A percentile compares a stretch with the other conserved stretches of the same genome.
Conservation (phyloP, 805 yeast genomes). For the Schizosaccharomyces osmophilus region DNA sequence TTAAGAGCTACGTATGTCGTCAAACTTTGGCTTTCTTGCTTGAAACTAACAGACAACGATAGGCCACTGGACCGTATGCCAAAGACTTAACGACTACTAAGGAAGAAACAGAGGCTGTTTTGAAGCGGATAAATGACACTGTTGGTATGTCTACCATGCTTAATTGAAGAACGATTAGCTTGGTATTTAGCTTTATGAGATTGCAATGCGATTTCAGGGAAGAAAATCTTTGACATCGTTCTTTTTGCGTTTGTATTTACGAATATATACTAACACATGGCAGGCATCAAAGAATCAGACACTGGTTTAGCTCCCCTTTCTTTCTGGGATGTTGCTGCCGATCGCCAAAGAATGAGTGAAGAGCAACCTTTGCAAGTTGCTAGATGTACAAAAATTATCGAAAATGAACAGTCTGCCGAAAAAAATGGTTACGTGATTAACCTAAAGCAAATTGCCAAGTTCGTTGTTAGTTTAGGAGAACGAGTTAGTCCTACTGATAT, state of each 20-base stretch:
- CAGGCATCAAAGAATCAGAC: constrained; percentile 41
- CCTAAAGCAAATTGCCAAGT: constrained; percentile 92
- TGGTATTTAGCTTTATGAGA: background rate
- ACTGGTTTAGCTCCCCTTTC: constrained; percentile 96
- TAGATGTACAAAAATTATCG: constrained; percentile 86
- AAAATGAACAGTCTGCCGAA: constrained; percentile 40
- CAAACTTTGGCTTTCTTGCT: background rate
- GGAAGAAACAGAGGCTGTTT: constrained; percentile 63
- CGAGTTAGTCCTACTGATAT: constrained; percentile 95
- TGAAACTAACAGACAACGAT: background rate
- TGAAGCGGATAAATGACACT: constrained; percentile 72
- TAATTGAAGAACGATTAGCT: too few species aligned
- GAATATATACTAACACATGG: background rate
- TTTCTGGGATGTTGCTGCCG: constrained; percentile 93
- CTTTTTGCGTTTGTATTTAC: background rate
- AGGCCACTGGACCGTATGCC: constrained; percentile 90
- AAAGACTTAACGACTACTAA: constrained; percentile 57
- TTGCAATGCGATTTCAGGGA: background rate
- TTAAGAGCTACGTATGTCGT: constrained; percentile 48
- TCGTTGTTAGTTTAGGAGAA: constrained; percentile 82
- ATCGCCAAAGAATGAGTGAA: constrained; percentile 71
- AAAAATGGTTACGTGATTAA: constrained; percentile 85
- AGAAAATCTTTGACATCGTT: too few species aligned
- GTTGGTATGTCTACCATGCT: constrained; percentile 29
- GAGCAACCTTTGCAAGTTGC: constrained; percentile 97